Evolutionary conservation across 352 stramenopile species (phyloP), one percentile per base, ranked within the genome.

Genomic region (Phytophthora niederhauseri): DNA sequence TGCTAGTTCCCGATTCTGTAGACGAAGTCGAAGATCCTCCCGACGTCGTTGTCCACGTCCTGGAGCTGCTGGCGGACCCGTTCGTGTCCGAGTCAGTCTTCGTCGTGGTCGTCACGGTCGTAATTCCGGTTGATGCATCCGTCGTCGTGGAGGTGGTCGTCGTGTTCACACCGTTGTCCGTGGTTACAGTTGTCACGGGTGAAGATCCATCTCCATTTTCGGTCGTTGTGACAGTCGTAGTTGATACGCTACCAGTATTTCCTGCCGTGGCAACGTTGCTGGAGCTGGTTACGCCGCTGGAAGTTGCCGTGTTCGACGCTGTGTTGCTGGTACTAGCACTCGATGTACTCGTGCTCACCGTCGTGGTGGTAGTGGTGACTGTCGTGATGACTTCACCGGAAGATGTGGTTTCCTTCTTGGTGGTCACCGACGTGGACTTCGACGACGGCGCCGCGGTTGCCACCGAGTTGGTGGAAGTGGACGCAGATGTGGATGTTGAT

Each of bases 31-130:
- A 57, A 6, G 70, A 63, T 0, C 49, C 50, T 17, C 41, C 52
- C 15, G 67, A 62, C 1, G 67, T 65, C 15, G 51, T 63, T 6
- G 48, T 51, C 45, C 30, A 52, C 15, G 66, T 60, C 1, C 52
- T 64, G 6, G 66, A 63, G 24, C 51, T 75, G 38, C 41, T 72
- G 17, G 48, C 43, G 48, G 69, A 75, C 43, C 52, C 49, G 31
- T 63, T 72, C 54, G 43, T 68, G n/a, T 67, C 56, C 17, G 58
- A 52, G 14, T 68, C 61, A 1, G 59, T 50, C 6, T 73, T 51
- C 0, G 67, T 66, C 6, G 58, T 64, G 6, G 70, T 66, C 3
- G 61, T 64, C 20, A 74, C 57, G 11, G 66, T 78, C 15, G 70
- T 67, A 36, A 56, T 59, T 12, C 62, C 61, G 15, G 65, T 68